These are phyloP conservation scores for Daldinia childiae DNA, from an alignment of 495 filamentous ascomycete species.

Conservation along the genomic window DNA sequence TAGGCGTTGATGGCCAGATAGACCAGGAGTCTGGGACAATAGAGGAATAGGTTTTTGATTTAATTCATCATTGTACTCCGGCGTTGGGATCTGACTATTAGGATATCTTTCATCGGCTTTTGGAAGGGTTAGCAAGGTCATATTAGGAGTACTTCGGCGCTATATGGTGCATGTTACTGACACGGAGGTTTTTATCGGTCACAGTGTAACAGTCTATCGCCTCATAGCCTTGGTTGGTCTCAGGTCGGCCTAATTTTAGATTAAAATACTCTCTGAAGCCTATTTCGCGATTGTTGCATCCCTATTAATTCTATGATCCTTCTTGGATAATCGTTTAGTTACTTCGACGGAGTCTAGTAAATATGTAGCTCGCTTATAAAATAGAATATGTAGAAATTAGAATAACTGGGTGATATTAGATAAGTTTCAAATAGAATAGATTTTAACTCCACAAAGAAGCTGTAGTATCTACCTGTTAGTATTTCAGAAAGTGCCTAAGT, in stretches of 20 bases:
- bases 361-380: too few relatives aligned
- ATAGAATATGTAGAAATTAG: too few relatives aligned
- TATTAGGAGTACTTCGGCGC: constrained; percentile 13
- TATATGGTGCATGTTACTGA: not conserved
- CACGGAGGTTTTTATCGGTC: not conserved
- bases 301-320: too few relatives aligned
- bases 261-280: not conserved
- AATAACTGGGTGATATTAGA: too few relatives aligned
- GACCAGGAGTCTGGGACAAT: constrained; percentile 18
- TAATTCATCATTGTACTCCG: constrained; percentile 4
- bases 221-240: not conserved
- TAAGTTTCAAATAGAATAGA: too few relatives aligned
- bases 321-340: too few relatives aligned
- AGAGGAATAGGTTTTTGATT: constrained; percentile 27
- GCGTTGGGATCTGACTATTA: constrained; percentile 5
- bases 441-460: too few relatives aligned
- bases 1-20: constrained; percentile 47
- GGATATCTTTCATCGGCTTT: constrained; percentile 9
- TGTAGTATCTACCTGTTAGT: too few relatives aligned
- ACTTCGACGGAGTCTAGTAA: too few relatives aligned
- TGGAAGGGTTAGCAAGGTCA: constrained; percentile 9
- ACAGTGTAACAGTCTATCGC: not conserved
- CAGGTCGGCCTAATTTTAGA: not conserved
- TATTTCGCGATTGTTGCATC: not conserved
- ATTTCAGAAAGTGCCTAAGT: too few relatives aligned